Percentiles rank a stretch among this genome's conserved stretches.
These are phyloP conservation scores for Microsporum canis DNA, from an alignment of 2,329 filamentous ascomycete genomes.

Conservation along the genomic window DNA sequence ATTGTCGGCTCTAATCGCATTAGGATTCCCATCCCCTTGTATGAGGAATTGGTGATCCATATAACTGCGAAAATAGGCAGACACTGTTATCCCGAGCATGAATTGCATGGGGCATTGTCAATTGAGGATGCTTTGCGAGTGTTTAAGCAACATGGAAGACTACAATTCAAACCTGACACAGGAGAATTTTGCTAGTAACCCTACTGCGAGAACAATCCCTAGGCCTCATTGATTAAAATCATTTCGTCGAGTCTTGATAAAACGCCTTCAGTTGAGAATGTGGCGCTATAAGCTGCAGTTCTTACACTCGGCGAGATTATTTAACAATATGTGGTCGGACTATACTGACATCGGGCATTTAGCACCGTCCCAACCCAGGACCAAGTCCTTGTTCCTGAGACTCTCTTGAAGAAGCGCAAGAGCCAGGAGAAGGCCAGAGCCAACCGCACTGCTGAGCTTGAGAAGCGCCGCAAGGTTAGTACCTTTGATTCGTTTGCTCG, in stretches of 20 bases:
- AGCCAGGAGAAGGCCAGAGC: conserved; percentile 98
- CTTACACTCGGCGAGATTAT: conserved; percentile 69
- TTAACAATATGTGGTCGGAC: conserved; percentile 58
- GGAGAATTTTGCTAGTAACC: conserved; percentile 15
- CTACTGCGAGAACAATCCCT: conserved; percentile 15
- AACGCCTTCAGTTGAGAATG: conserved; percentile 68
- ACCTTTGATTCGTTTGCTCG: not conserved
- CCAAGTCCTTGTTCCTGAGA: conserved; percentile 96
- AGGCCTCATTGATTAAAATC: conserved; percentile 64
- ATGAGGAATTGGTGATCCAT: conserved; percentile 8
- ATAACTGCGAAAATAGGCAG: conserved; percentile 31
- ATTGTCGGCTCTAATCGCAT: conserved; percentile 49
- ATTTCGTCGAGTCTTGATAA: conserved; percentile 64
- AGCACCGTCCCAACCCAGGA: conserved; percentile 89
- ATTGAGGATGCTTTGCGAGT: conserved; percentile 45
- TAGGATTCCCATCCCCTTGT: conserved; percentile 11
- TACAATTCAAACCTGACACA: conserved; percentile 5
- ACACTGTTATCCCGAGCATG: conserved; percentile 44
- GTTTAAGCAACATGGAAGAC: conserved; percentile 16
- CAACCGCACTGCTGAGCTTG: conserved; percentile 64
- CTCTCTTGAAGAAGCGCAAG: conserved; percentile 99
- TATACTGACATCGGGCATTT: conserved; percentile 53
- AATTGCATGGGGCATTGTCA: conserved; percentile 58
- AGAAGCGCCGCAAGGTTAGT: conserved; percentile 87
- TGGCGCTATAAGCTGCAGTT: conserved; percentile 81